Base-by-base conservation (phyloP, 1,139 yeast species). In the Ogataea hybrid region DNA sequence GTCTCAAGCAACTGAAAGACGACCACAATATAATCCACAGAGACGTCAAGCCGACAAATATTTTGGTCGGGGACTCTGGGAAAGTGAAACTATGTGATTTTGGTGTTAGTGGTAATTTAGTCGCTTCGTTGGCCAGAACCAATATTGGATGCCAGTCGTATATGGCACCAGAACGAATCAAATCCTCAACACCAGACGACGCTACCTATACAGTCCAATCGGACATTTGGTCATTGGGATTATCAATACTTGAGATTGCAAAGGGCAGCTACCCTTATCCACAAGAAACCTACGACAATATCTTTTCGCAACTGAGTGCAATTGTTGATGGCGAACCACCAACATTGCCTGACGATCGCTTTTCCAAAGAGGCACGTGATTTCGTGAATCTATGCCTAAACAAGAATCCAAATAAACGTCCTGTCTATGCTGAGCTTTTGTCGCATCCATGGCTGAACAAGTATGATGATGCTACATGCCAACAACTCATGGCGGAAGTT, bases 131-230 rank as follows among this genome's bases (percentile, higher is more conserved):
- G 56, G 98, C 98, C 8, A 81, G 89, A 57, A 92, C 99, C 0
- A 92, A 92, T 58, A 90, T 92, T 55, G 99, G 99, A 6, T 94
- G 98, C 64, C 98, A 92, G 65, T 86, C 96, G 5, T 92, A 92
- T 65, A 94, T 94, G 98, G 97, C 98, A 0, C 99, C 99, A 1
- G 99, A 92, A 63, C 76, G 99, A 59, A 94, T 92, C 57, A 82
- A 84, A 63, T 74, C 81, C 6, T 54, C 64, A 28, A 65, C 63
- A 39, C 79, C 78, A 7, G 90, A 84, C 59, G 92, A 80, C 52
- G 73, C 79, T 15, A 81, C 95, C 0, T 92, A 92, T 64, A 83
- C 97, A 1, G 96, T 89, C 10, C 97, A 92, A 61, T 84, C 95
- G 9, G 99, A 94, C 64, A 80, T 92, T 47, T 92, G 99, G 98